Conservation (phyloP, 2,329 filamentous ascomycete genomes). For the Pezicula rhizophila region DNA sequence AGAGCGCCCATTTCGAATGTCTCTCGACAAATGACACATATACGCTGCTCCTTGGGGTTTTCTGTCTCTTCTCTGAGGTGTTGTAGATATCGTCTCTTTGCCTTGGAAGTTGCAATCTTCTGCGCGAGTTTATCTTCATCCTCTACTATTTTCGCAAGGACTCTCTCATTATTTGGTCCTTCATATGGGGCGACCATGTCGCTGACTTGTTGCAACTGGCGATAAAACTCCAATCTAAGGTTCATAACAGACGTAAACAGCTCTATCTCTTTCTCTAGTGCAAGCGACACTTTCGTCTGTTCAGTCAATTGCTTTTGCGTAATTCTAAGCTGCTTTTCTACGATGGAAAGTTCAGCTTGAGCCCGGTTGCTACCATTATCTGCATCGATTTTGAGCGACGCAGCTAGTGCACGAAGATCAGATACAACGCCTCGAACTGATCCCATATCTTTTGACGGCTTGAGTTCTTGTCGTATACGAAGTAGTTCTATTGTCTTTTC, state of each 20-base stretch:
- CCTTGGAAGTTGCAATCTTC: slow-evolving; percentile 56
- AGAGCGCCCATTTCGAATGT: slow-evolving; percentile 72
- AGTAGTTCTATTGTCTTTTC: slow-evolving; percentile 51
- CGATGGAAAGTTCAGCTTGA: slow-evolving; percentile 57
- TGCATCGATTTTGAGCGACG: slow-evolving; percentile 52
- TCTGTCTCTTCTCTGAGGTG: slow-evolving; percentile 29
- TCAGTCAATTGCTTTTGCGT: slow-evolving; percentile 48
- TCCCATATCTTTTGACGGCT: slow-evolving; percentile 42
- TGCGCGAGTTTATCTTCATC: slow-evolving; percentile 51
- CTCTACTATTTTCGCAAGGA: slow-evolving; percentile 42
- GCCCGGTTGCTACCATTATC: slow-evolving; percentile 48
- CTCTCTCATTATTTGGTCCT: slow-evolving; percentile 32
- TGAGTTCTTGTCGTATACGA: slow-evolving; percentile 38
- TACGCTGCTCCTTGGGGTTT: slow-evolving; percentile 56
- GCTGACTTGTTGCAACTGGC: slow-evolving; percentile 83
- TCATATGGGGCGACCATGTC: slow-evolving; percentile 77
- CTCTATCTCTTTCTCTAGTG: slow-evolving; percentile 65
- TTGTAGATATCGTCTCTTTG: slow-evolving; percentile 70
- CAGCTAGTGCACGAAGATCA: slow-evolving; percentile 60
- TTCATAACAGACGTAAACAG: slow-evolving; percentile 78
- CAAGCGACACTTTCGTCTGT: slow-evolving; percentile 42
- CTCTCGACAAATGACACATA: slow-evolving; percentile 82
- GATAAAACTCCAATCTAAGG: slow-evolving; percentile 79
- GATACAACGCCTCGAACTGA: slow-evolving; percentile 68
- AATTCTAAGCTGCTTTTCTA: slow-evolving; percentile 54